These are phyloP conservation scores for Podospora comata DNA, from an alignment of 495 filamentous ascomycete species.

Conservation along the genomic window DNA sequence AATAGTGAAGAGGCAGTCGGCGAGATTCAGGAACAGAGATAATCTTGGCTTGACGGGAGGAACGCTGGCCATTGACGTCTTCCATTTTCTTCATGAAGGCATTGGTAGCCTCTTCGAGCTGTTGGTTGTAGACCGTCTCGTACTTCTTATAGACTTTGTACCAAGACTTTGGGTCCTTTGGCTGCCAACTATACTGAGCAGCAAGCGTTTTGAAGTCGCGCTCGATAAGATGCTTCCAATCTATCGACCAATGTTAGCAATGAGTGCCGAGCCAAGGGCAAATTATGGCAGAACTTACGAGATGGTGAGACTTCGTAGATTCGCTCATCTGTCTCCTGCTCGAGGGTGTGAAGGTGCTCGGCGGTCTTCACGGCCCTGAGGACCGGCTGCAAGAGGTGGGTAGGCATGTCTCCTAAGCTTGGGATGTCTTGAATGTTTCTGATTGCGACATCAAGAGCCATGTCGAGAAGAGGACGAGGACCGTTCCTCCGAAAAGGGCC, in stretches of 20 bases:
- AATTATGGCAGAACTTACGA: too few relatives aligned
- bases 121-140: conserved; percentile 42
- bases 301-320: conserved; percentile 25
- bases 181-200: conserved; percentile 26
- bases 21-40: conserved; percentile 23
- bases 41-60: conserved; percentile 29
- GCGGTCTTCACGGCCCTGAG: conserved; percentile 34
- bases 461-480: conserved; percentile 36
- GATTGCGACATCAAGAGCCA: conserved; percentile 31
- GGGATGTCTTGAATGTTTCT: conserved; percentile 26
- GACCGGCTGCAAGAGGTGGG: conserved; percentile 18
- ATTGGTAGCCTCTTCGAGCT: conserved; percentile 48
- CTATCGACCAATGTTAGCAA: too few relatives aligned
- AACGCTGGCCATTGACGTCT: conserved; percentile 29
- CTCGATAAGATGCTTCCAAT: conserved; percentile 42
- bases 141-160: conserved; percentile 39
- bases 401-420: conserved; percentile 19
- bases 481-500: background rate
- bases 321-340: conserved; percentile 33
- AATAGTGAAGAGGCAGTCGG: conserved; percentile 18
- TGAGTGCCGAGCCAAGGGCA: too few relatives aligned
- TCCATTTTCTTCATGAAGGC: conserved; percentile 37
- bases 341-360: conserved; percentile 36
- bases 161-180: conserved; percentile 37
- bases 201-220: conserved; percentile 31